These are phyloP conservation scores for Fragilariopsis cylindrus DNA, from an alignment of 108 stramenopile species.

Conservation along the genomic window DNA sequence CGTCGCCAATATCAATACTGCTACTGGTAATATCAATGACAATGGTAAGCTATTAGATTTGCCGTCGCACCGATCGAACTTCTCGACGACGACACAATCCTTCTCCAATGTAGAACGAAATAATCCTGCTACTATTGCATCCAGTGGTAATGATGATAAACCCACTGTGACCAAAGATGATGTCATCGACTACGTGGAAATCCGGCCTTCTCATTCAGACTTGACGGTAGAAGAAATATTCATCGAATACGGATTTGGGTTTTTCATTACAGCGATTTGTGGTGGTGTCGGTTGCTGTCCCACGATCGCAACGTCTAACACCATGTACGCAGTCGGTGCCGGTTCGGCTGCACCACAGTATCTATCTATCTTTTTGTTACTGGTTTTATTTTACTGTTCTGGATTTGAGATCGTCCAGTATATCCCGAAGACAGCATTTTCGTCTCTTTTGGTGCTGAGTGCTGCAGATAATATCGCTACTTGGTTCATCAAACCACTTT, in stretches of 20 bases:
- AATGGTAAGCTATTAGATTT: too few relatives aligned
- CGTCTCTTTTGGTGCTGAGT: conserved; percentile 62
- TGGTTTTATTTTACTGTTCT: conserved; percentile 54
- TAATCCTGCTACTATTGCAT: not conserved
- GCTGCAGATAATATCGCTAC: conserved; percentile 51
- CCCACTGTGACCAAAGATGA: not conserved
- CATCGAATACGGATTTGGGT: conserved; percentile 26
- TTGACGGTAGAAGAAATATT: conserved; percentile 38
- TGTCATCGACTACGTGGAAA: conserved; percentile 26
- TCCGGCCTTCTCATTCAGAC: conserved; percentile 22
- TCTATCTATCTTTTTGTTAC: conserved; percentile 37
- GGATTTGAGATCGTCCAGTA: conserved; percentile 60
- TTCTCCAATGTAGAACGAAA: not conserved
- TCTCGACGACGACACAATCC: too few relatives aligned
- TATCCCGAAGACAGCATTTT: conserved; percentile 74
- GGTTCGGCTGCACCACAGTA: conserved; percentile 50
- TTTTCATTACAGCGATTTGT: conserved; percentile 43
- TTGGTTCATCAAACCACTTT: conserved; percentile 58
- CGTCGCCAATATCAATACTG: not conserved
- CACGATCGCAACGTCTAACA: conserved; percentile 47
- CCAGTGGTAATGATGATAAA: not conserved
- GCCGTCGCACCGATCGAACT: too few relatives aligned
- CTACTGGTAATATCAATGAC: too few relatives aligned
- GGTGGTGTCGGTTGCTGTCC: conserved; percentile 51
- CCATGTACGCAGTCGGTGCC: conserved; percentile 62